Evolutionary conservation across 139 green algal genomes (phyloP), one percentile per base, ranked within the genome.

Genomic region (Monoraphidium neglectum): DNA sequence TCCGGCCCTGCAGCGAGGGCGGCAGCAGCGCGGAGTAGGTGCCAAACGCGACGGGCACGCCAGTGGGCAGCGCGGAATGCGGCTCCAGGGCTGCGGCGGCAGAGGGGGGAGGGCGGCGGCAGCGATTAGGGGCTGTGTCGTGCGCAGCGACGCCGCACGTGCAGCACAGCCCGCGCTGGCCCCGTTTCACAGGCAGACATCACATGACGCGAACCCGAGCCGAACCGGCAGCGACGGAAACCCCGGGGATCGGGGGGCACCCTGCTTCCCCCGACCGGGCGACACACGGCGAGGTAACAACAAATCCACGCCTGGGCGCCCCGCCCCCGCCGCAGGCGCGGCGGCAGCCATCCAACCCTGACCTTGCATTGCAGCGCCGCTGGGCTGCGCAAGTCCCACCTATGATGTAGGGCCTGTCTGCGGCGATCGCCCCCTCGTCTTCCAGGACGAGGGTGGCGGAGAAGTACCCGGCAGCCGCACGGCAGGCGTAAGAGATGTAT

Each of bases 1-100:
- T 70, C 10, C 72, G 37, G 26, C 57, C 57, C 3, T 66, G 32
- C 16, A 85, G 67, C 26, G 33, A 54, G 18, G 71, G 32, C 10
- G 79, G 79, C 23, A 78, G 67, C 60, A 77, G 28, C 36, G 30
- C 3, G 24, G 79, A 82, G 35, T 76, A 46, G 35, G 51, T 23
- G 16, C 56, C 60, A 51, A 90, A 87, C 10, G 78, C 76, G 18
- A 76, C 62, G 3, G 80, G 80, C 33, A 89, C 53, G 1, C 74
- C 86, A 5, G 76, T 77, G 4, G 86, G 86, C 61, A 90, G 67
- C 6, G 71, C 71, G 16, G 77, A 86, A 47, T 90, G 86, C 2
- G 86, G 86, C 67, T 90, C 86, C 21, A 81, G 56, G 38, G 68
- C 81, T 84, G 79, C 70, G 61, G 36, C 32, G 43, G 35, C n/a